These are phyloP conservation scores for Nemania sp. DNA, from an alignment of 2,329 filamentous ascomycete genomes.

Conservation along the genomic window DNA sequence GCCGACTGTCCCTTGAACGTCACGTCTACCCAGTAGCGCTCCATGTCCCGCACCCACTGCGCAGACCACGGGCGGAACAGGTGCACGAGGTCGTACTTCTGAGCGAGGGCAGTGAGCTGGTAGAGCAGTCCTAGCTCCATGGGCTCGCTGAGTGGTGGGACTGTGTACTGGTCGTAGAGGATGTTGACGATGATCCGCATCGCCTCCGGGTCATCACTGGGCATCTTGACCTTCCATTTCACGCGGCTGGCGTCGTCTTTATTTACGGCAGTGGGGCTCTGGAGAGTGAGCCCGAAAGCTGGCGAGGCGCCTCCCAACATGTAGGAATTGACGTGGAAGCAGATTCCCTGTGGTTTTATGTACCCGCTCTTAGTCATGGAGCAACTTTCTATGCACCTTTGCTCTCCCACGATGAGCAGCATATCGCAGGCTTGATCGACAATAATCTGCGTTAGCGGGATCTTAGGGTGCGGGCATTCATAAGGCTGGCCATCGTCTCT, in stretches of 20 bases:
- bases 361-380: background rate
- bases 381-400: constrained; percentile 3
- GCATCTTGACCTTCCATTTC: constrained; percentile 14
- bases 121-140: constrained; percentile 13
- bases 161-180: constrained; percentile 17
- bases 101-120: constrained; percentile 15
- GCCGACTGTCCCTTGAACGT: constrained; percentile 13
- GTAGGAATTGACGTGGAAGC: constrained; percentile 12
- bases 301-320: constrained; percentile 13
- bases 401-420: constrained; percentile 20
- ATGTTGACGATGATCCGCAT: constrained; percentile 22
- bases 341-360: background rate
- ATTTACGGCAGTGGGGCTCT: constrained; percentile 6
- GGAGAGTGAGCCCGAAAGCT: constrained; percentile 14
- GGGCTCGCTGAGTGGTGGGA: background rate
- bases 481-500: no score
- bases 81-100: constrained; percentile 24
- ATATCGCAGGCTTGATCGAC: constrained; percentile 11
- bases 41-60: constrained; percentile 19
- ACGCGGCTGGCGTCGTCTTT: background rate
- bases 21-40: constrained; percentile 12
- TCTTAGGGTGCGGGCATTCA: constrained; percentile 14
- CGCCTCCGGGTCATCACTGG: constrained; percentile 19
- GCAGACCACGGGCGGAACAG: constrained; percentile 9
- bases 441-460: background rate